A percentile compares a stretch with the other conserved stretches of the same genome.
Conservation (phyloP, 805 yeast species). For the Osmozyma mogii region DNA sequence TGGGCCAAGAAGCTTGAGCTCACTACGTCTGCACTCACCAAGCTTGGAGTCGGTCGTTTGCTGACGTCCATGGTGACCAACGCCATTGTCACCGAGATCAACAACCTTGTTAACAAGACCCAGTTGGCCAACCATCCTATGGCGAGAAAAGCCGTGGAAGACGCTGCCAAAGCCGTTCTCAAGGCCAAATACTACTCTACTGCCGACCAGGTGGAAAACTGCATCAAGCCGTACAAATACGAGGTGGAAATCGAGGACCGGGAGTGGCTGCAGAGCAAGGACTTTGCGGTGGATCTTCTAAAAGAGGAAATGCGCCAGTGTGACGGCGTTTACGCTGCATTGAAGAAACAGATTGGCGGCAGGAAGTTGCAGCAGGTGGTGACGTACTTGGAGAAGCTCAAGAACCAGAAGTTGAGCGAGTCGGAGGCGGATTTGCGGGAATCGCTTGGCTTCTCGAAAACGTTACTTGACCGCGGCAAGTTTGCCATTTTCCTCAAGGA, state of each 20-base stretch:
- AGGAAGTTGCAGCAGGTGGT: slow-evolving; percentile 78
- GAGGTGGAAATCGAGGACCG: slow-evolving; percentile 95
- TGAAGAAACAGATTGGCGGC: slow-evolving; percentile 72
- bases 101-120: slow-evolving; percentile 63
- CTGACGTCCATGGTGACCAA: slow-evolving; percentile 79
- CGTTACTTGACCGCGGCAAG: slow-evolving; percentile 67
- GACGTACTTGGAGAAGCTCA: slow-evolving; percentile 52
- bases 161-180: slow-evolving; percentile 76
- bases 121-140: slow-evolving; percentile 79
- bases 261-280: slow-evolving; percentile 82
- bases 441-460: slow-evolving; percentile 76
- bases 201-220: slow-evolving; percentile 97
- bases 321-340: slow-evolving; percentile 46
- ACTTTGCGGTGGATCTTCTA: slow-evolving; percentile 63
- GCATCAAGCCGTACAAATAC: slow-evolving; percentile 95
- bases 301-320: slow-evolving; percentile 86
- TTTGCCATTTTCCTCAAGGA: slow-evolving; percentile 77
- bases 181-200: slow-evolving; percentile 78
- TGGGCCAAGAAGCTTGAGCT: slow-evolving; percentile 88
- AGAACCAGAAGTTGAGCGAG: slow-evolving; percentile 26
- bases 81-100: slow-evolving; percentile 71
- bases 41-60: slow-evolving; percentile 87
- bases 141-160: slow-evolving; percentile 72
- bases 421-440: slow-evolving; percentile 46
- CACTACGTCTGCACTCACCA: slow-evolving; percentile 77